Conservation (phyloP, 352 stramenopile genomes). For the Thalassiosira hispida region DNA sequence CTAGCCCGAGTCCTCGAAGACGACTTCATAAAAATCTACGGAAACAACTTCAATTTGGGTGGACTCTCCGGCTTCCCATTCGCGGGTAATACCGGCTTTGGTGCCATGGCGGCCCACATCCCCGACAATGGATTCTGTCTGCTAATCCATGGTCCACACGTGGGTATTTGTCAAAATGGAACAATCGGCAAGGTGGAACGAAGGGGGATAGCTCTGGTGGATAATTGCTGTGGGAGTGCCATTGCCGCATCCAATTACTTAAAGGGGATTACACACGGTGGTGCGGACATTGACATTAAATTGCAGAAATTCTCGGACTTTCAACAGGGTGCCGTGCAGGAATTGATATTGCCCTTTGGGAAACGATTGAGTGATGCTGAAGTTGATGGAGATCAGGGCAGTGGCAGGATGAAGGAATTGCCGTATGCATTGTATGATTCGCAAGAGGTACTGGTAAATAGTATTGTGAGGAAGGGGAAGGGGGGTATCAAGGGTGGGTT, state of each 20-base stretch:
- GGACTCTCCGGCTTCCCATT: slow-evolving; percentile 75
- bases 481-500: slow-evolving; percentile 53
- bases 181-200: slow-evolving; percentile 76
- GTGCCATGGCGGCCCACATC: slow-evolving; percentile 76
- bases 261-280: slow-evolving; percentile 46
- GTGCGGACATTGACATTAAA: slow-evolving; percentile 39
- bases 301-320: slow-evolving; percentile 57
- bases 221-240: slow-evolving; percentile 76
- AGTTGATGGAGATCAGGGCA: slow-evolving; percentile 18
- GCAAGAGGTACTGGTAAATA: slow-evolving; percentile 63
- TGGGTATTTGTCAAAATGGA: slow-evolving; percentile 67
- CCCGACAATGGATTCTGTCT: slow-evolving; percentile 73
- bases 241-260: slow-evolving; percentile 75
- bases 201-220: slow-evolving; percentile 62
- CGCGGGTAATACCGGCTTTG: slow-evolving; percentile 71
- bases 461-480: slow-evolving; percentile 64
- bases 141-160: slow-evolving; percentile 77
- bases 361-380: slow-evolving; percentile 56
- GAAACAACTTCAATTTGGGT: slow-evolving; percentile 73
- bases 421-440: slow-evolving; percentile 74
- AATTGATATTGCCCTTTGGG: slow-evolving; percentile 66
- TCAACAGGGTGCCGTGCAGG: slow-evolving; percentile 66
- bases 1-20: slow-evolving; percentile 70
- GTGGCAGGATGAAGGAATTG: slow-evolving; percentile 71
- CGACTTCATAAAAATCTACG: slow-evolving; percentile 63